phyloP scores from a whole-genome alignment of 805 yeast species.

The Wickerhamomyces queroliae region DNA sequence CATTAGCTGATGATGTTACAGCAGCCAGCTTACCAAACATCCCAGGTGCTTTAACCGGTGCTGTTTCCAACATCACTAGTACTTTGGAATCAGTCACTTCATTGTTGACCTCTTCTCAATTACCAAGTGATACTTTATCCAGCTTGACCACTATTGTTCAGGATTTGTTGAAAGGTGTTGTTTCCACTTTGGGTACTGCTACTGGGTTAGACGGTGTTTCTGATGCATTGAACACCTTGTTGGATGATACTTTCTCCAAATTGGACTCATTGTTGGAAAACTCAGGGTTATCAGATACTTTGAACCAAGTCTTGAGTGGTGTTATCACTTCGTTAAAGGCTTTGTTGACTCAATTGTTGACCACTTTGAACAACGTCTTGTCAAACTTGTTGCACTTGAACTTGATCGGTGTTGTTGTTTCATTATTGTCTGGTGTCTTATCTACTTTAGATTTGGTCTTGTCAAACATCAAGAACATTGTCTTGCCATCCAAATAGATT shows the following conservation, averaged over 20 bases:
- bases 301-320: slow-evolving; percentile 1
- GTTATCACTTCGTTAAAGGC: slow-evolving; percentile 1
- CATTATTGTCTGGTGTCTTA: slow-evolving; percentile 10
- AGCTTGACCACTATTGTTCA: slow-evolving; percentile 3
- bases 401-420: slow-evolving; percentile 12
- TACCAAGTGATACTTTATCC: slow-evolving; percentile 7
- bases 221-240: slow-evolving; percentile 5
- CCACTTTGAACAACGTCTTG: slow-evolving; percentile 4
- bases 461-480: slow-evolving; percentile 1
- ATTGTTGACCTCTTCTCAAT: slow-evolving; percentile 3
- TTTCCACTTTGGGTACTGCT: slow-evolving; percentile 7
- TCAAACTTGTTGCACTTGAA: slow-evolving; percentile 7
- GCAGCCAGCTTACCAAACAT: slow-evolving; percentile 3
- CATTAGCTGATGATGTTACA: slow-evolving; percentile 1
- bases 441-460: slow-evolving; percentile 5
- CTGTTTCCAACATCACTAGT: slow-evolving; percentile 2
- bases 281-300: slow-evolving; percentile 5
- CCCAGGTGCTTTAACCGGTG: not conserved
- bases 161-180: slow-evolving; percentile 6
- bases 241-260: slow-evolving; percentile 5
- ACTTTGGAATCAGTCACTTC: not conserved
- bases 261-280: slow-evolving; percentile 6
- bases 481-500: not conserved
- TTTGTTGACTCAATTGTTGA: slow-evolving; percentile 2
- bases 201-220: slow-evolving; percentile 7